phyloP scores from a whole-genome alignment of 2,329 filamentous ascomycete genomes.

The Biscogniauxia sp. region DNA sequence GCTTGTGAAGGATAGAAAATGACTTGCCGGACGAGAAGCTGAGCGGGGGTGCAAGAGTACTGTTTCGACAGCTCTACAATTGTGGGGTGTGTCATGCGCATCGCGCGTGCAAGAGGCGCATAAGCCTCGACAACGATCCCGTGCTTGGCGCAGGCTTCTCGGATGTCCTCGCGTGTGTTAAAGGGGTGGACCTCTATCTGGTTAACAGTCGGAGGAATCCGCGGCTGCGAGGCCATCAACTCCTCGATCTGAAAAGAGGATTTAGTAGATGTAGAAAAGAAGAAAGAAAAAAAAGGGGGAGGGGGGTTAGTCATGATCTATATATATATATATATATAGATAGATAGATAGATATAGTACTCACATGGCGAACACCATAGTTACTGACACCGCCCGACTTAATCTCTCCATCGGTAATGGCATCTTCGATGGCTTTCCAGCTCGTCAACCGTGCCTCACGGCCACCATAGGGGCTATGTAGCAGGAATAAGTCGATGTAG shows the following conservation, averaged over 20 bases:
- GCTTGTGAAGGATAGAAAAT: not conserved
- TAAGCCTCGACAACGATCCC: constrained; percentile 75
- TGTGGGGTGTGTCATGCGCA: constrained; percentile 66
- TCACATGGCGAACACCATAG: constrained; percentile 70
- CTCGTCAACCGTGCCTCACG: constrained; percentile 64
- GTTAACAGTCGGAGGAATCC: constrained; percentile 67
- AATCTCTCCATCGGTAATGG: constrained; percentile 68
- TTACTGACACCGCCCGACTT: constrained; percentile 74
- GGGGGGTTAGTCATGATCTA: too few species aligned
- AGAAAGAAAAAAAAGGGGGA: not conserved
- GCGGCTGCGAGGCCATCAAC: constrained; percentile 60
- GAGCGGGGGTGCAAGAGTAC: constrained; percentile 68
- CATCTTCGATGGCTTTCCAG: constrained; percentile 76
- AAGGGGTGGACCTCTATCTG: constrained; percentile 83
- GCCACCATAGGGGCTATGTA: constrained; percentile 78
- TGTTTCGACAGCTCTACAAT: constrained; percentile 63
- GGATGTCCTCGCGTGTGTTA: constrained; percentile 69
- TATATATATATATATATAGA: not conserved
- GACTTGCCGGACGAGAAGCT: constrained; percentile 62
- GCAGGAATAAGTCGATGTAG: constrained; percentile 76
- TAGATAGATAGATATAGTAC: constrained; percentile 27
- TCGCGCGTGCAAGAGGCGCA: constrained; percentile 69
- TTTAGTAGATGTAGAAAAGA: constrained; percentile 1
- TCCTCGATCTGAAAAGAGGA: constrained; percentile 57
- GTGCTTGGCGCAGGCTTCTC: constrained; percentile 62